These are phyloP conservation scores for Haplosporangium gracile DNA, from an alignment of 192 early-diverging fungal genomes.

Conservation along the genomic window DNA sequence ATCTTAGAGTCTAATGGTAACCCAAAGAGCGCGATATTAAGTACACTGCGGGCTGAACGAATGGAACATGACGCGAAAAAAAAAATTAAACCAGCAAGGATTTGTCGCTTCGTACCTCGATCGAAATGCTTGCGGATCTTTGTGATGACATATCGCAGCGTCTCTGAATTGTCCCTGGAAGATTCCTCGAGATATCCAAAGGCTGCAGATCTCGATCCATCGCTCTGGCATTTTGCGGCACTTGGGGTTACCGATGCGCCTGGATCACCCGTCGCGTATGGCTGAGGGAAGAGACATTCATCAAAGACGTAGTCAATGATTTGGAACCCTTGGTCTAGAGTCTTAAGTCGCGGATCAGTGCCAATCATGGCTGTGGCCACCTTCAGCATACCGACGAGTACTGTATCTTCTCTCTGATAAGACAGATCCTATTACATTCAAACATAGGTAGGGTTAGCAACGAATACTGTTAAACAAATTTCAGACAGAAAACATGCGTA, in stretches of 20 bases:
- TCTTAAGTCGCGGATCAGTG: constrained; percentile 37
- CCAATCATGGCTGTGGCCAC: constrained; percentile 53
- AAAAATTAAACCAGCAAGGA: background rate
- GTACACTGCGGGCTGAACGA: background rate
- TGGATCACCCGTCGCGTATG: background rate
- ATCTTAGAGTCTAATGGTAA: constrained; percentile 38
- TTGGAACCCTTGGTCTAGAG: constrained; percentile 19
- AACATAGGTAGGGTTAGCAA: background rate
- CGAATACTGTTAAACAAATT: background rate
- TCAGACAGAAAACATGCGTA: background rate
- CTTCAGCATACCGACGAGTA: constrained; percentile 58
- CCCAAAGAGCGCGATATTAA: background rate
- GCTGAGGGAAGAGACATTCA: constrained; percentile 55
- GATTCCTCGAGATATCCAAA: constrained; percentile 49
- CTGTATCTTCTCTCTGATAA: constrained; percentile 50
- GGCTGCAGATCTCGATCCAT: constrained; percentile 57
- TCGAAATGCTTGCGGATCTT: constrained; percentile 54
- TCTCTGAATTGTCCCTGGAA: constrained; percentile 34
- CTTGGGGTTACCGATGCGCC: background rate
- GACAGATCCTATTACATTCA: background rate
- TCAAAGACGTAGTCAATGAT: constrained; percentile 56
- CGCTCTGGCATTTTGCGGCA: constrained; percentile 58
- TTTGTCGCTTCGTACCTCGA: constrained; percentile 29
- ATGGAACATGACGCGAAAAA: background rate
- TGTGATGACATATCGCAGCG: constrained; percentile 43